phyloP scores from a whole-genome alignment of 202 grass and related monocot species.

The Setaria italica region DNA sequence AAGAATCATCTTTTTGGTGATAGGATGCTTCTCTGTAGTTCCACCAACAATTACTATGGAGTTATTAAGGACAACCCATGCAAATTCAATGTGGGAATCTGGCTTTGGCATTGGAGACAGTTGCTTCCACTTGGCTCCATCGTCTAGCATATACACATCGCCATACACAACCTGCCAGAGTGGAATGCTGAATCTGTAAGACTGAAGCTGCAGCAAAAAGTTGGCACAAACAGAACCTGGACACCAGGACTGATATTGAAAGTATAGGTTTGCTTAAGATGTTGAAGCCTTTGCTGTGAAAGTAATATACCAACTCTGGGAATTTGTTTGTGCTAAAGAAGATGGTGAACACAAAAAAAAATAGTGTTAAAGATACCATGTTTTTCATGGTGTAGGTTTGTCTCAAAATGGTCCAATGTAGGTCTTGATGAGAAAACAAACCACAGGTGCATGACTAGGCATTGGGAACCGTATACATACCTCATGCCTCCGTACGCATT shows the following conservation, averaged over 20 bases:
- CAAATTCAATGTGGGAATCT: conserved; percentile 88
- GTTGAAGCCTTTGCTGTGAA: not conserved
- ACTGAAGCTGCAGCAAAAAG: conserved; percentile 19
- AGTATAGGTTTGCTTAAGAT: not conserved
- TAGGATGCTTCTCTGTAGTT: conserved; percentile 86
- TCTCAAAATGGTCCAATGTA: not conserved
- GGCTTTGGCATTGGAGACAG: conserved; percentile 81
- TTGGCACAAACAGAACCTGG: not conserved
- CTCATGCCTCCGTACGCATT: conserved; percentile 79
- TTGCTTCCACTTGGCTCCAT: conserved; percentile 63
- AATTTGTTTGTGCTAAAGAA: not conserved
- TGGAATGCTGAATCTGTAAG: conserved; percentile 14
- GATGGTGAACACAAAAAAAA: not conserved
- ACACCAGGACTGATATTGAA: not conserved
- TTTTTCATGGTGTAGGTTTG: not conserved
- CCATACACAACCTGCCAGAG: conserved; percentile 69
- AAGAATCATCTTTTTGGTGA: conserved; percentile 94
- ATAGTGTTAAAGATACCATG: not conserved
- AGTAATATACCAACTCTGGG: not conserved
- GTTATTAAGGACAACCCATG: conserved; percentile 75
- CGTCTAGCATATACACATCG: conserved; percentile 82
- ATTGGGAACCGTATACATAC: conserved; percentile 44
- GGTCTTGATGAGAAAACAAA: not conserved
- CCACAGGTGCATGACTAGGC: not conserved
- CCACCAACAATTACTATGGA: conserved; percentile 82